A percentile compares a stretch with the other conserved stretches of the same genome.
These are phyloP conservation scores for Cryptosporidium ubiquitum DNA, from an alignment of 169 alveolate species.

Conservation along the genomic window DNA sequence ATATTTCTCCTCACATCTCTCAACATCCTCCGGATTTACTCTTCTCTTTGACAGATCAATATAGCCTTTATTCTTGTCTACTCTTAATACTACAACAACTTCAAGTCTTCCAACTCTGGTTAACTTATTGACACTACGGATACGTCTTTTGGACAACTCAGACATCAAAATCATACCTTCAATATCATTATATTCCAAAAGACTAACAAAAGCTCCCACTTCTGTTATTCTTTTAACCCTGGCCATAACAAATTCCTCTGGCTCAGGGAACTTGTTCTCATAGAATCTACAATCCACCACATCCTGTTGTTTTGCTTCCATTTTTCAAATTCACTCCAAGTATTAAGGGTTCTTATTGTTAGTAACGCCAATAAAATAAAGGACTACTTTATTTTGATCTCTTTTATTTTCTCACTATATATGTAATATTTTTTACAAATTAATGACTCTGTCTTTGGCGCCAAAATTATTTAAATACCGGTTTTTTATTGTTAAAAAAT, in stretches of 20 bases:
- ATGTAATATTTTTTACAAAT: not conserved
- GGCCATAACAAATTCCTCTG: conserved; percentile 93
- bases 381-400: not conserved
- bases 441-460: conserved; percentile 65
- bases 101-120: conserved; percentile 92
- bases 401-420: not conserved
- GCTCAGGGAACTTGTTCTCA: conserved; percentile 92
- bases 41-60: conserved; percentile 95
- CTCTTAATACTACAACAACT: conserved; percentile 95
- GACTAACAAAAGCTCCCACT: conserved; percentile 96
- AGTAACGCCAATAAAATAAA: not conserved
- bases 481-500: not conserved
- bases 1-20: conserved; percentile 82
- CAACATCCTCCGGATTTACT: conserved; percentile 94
- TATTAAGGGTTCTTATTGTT: not conserved
- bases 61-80: conserved; percentile 96
- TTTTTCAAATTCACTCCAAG: not conserved
- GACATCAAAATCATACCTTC: conserved; percentile 95
- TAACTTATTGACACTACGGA: conserved; percentile 88
- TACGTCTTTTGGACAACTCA: conserved; percentile 95
- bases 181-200: conserved; percentile 95
- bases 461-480: conserved; percentile 9
- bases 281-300: conserved; percentile 93
- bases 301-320: conserved; percentile 76
- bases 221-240: conserved; percentile 93